Percentiles rank a stretch among this genome's conserved stretches.
Evolutionary conservation across 345 rosid genomes (phyloP).

Genomic region (Turritis glabra): DNA sequence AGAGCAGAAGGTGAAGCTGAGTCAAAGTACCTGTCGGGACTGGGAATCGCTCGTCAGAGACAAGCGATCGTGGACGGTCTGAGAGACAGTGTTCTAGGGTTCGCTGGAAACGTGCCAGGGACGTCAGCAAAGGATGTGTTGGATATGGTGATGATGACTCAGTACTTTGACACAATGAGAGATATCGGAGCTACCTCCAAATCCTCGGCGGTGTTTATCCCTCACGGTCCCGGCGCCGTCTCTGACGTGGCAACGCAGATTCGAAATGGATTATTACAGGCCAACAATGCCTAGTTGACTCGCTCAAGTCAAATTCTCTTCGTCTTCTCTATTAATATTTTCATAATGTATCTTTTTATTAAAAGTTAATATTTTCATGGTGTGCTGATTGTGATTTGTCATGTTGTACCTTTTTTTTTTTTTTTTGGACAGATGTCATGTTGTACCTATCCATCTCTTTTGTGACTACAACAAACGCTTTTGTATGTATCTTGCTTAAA

Average conservation of each 20-base stretch:
- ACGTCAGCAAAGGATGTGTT: slow-evolving; percentile 46
- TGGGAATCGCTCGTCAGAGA: slow-evolving; percentile 56
- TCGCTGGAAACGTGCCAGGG: slow-evolving; percentile 56
- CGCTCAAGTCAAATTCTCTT: slow-evolving; percentile 16
- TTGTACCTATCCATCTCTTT: neutral
- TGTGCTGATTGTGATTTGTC: neutral
- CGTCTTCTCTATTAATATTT: neutral
- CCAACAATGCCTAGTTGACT: neutral
- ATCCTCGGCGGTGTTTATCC: slow-evolving; percentile 39
- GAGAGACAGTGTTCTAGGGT: slow-evolving; percentile 59
- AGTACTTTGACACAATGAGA: slow-evolving; percentile 47
- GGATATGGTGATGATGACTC: slow-evolving; percentile 47
- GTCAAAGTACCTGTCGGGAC: slow-evolving; percentile 55
- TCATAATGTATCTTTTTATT: neutral
- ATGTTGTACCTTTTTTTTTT: neutral
- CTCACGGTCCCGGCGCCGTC: slow-evolving; percentile 47
- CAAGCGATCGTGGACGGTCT: slow-evolving; percentile 65
- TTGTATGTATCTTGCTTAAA: neutral
- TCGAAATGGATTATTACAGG: slow-evolving; percentile 44
- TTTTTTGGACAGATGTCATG: no score
- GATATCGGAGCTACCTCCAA: slow-evolving; percentile 43
- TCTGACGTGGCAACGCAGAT: slow-evolving; percentile 43
- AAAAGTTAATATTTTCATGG: neutral
- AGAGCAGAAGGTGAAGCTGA: slow-evolving; percentile 60
- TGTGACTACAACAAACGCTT: neutral